Conservation (phyloP, 1,284 basidiomycete genomes). For the Ustilago hordei region DNA sequence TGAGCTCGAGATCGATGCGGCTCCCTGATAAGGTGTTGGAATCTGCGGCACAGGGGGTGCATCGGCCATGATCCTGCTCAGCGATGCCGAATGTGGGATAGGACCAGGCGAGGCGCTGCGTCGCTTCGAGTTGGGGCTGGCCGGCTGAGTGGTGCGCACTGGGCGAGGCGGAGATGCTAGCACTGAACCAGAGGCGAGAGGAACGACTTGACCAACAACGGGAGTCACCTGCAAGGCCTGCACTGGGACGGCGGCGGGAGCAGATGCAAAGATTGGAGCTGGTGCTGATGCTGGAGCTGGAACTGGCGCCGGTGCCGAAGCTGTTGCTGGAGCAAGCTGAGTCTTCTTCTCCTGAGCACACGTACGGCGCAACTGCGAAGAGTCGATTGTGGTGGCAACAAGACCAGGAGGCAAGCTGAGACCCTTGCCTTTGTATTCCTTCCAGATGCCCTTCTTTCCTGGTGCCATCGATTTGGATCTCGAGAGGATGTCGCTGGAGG, state of each 20-base stretch:
- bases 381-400: constrained; percentile 56
- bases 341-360: constrained; percentile 28
- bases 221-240: constrained; percentile 9
- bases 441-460: constrained; percentile 40
- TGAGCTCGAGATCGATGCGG: constrained; percentile 33
- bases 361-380: constrained; percentile 37
- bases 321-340: constrained; percentile 12
- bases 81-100: constrained; percentile 30
- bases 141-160: constrained; percentile 4
- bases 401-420: constrained; percentile 58
- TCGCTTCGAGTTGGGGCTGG: constrained; percentile 32
- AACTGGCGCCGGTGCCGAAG: not conserved
- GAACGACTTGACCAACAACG: constrained; percentile 19
- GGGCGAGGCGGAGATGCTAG: constrained; percentile 34
- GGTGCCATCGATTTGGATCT: constrained; percentile 42
- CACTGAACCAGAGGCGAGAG: constrained; percentile 18
- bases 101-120: constrained; percentile 20
- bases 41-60: constrained; percentile 55
- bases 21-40: constrained; percentile 34
- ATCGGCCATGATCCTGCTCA: constrained; percentile 46
- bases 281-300: not conserved
- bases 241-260: not conserved
- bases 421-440: constrained; percentile 57
- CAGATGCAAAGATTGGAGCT: not conserved
- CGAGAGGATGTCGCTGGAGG: constrained; percentile 15